phyloP scores from a whole-genome alignment of 768 basidiomycete species.

The Cystofilobasidium bisporidii region DNA sequence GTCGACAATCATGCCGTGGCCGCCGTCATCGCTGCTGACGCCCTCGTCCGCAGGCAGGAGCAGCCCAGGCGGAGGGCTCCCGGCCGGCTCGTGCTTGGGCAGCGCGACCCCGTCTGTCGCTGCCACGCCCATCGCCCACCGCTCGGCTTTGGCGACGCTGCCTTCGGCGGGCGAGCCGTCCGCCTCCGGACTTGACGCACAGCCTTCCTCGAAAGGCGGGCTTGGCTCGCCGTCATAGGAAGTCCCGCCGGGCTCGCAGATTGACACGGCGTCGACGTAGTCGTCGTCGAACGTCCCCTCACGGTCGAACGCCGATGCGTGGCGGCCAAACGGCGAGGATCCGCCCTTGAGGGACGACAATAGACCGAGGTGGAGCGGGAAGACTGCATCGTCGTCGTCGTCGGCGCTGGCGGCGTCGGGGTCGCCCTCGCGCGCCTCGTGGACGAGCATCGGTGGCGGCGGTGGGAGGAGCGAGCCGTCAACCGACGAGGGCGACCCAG shows the following conservation, averaged over 20 bases:
- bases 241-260: not conserved
- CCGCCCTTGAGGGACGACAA: not conserved
- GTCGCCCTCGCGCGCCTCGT: too few relatives aligned
- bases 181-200: not conserved
- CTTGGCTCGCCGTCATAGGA: not conserved
- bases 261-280: not conserved
- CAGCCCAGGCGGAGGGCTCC: not conserved
- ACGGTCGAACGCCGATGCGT: not conserved
- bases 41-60: not conserved
- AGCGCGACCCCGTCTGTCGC: not conserved
- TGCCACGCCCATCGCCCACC: not conserved
- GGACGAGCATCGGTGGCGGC: not conserved
- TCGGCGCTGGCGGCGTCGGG: not conserved
- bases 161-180: not conserved
- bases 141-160: not conserved
- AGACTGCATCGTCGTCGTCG: not conserved
- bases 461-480: not conserved
- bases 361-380: not conserved
- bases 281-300: constrained; percentile 6
- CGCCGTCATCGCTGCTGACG: not conserved
- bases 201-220: constrained; percentile 5
- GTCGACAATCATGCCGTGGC: not conserved
- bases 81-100: not conserved
- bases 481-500: not conserved
- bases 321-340: not conserved